Conservation (phyloP, 306 rosid genomes). For the Pyrus pyrifolia region DNA sequence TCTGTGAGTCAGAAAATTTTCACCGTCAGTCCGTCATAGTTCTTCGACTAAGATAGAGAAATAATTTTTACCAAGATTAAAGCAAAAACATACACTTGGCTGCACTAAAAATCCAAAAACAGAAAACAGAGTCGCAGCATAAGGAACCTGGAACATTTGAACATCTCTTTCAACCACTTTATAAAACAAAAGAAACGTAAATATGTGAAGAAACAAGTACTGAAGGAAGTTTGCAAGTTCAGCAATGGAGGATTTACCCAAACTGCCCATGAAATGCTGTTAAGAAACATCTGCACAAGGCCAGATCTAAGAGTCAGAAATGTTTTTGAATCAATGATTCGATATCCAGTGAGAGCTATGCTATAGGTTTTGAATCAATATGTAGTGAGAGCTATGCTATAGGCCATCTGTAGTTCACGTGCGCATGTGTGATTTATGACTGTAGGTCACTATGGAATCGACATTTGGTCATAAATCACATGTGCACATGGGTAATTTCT, state of each 20-base stretch:
- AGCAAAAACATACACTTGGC: conserved; percentile 56
- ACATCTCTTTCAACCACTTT: neutral
- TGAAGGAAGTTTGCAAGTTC: neutral
- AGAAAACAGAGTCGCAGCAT: conserved; percentile 44
- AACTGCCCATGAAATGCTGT: conserved; percentile 67
- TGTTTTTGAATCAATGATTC: neutral
- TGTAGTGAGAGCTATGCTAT: neutral
- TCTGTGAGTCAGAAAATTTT: conserved; percentile 30
- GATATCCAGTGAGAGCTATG: neutral
- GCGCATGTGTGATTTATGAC: neutral
- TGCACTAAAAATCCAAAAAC: conserved; percentile 41
- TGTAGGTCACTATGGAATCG: neutral
- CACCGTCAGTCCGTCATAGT: neutral
- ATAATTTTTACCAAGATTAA: neutral
- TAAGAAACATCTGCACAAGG: conserved; percentile 44
- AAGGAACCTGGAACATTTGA: conserved; percentile 67
- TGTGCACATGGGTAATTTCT: neutral
- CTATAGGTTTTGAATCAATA: too few relatives aligned
- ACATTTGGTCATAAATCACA: neutral
- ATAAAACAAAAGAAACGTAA: neutral
- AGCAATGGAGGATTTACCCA: conserved; percentile 62
- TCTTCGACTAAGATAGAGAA: neutral
- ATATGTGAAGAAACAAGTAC: neutral
- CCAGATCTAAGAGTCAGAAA: conserved; percentile 5
- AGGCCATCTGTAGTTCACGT: neutral